Evolutionary conservation across 495 filamentous ascomycete species (phyloP).

Genomic region (Pyrenula aspistea): DNA sequence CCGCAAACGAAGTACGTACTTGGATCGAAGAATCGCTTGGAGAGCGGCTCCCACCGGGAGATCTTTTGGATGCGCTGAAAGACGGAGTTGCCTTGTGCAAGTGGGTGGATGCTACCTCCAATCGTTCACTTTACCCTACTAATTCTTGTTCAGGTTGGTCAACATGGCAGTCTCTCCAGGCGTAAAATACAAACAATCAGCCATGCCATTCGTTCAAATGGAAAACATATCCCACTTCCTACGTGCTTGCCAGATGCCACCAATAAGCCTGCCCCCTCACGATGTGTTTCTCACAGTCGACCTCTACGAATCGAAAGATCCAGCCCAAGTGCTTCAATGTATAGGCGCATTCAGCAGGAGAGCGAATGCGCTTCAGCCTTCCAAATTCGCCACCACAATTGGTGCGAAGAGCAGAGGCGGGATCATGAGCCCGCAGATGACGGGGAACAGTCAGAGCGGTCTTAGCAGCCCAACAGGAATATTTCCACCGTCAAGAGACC

Average conservation of each 20-base stretch:
- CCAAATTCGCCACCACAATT: constrained; percentile 58
- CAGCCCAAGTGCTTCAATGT: constrained; percentile 91
- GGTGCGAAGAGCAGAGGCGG: constrained; percentile 47
- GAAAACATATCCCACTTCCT: constrained; percentile 98
- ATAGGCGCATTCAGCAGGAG: constrained; percentile 81
- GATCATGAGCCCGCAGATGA: constrained; percentile 57
- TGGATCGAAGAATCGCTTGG: constrained; percentile 85
- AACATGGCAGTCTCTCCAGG: constrained; percentile 73
- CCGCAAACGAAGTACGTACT: constrained; percentile 68
- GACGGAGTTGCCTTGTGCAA: constrained; percentile 88
- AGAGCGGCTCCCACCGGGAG: constrained; percentile 53
- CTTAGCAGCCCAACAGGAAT: constrained; percentile 10
- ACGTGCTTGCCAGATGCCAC: constrained; percentile 68
- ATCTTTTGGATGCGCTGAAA: constrained; percentile 76
- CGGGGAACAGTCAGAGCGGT: constrained; percentile 38
- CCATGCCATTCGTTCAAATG: constrained; percentile 99
- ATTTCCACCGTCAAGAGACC: constrained; percentile 29
- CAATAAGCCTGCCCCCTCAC: constrained; percentile 79
- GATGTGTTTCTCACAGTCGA: constrained; percentile 97
- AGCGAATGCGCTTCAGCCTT: constrained; percentile 66
- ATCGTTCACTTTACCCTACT: constrained; percentile 11
- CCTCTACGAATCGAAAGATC: constrained; percentile 92
- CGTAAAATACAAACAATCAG: constrained; percentile 65
- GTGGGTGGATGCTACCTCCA: constrained; percentile 32
- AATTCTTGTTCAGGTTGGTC: constrained; percentile 46